phyloP scores from a whole-genome alignment of 441 rosid genomes.

The Rhodomyrtus psidioides region DNA sequence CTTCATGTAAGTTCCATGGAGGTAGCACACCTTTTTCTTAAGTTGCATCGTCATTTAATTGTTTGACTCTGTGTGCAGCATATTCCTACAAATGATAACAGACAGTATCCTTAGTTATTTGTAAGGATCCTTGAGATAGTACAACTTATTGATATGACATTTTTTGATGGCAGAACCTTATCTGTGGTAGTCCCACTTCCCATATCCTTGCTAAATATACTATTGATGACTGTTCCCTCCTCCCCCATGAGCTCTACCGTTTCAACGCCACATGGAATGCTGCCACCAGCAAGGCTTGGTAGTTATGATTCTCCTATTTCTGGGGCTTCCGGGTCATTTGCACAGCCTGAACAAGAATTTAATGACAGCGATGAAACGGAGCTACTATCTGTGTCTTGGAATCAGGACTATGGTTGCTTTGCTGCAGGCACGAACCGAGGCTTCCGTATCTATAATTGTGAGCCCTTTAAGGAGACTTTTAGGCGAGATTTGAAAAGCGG shows the following conservation, averaged over 20 bases:
- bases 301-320: slow-evolving; percentile 17
- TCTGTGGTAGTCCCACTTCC: not conserved
- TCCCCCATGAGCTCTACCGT: slow-evolving; percentile 42
- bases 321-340: slow-evolving; percentile 21
- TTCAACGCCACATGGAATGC: slow-evolving; percentile 24
- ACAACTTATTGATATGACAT: not conserved
- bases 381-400: slow-evolving; percentile 74
- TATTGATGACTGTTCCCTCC: slow-evolving; percentile 14
- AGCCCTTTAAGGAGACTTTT: slow-evolving; percentile 83
- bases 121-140: not conserved
- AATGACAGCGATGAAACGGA: slow-evolving; percentile 35
- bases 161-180: not conserved
- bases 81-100: not conserved
- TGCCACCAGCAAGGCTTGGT: slow-evolving; percentile 18
- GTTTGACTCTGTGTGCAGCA: not conserved
- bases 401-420: slow-evolving; percentile 84
- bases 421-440: slow-evolving; percentile 75
- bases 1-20: not conserved
- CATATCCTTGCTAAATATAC: slow-evolving; percentile 5
- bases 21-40: not conserved
- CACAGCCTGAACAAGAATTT: slow-evolving; percentile 21
- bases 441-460: slow-evolving; percentile 69
- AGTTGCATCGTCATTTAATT: not conserved
- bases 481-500: slow-evolving; percentile 59
- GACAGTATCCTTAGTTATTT: not conserved